Percentiles rank a stretch among this genome's conserved stretches.
Conservation (phyloP, 805 yeast species). For the Teunomyces stri region DNA sequence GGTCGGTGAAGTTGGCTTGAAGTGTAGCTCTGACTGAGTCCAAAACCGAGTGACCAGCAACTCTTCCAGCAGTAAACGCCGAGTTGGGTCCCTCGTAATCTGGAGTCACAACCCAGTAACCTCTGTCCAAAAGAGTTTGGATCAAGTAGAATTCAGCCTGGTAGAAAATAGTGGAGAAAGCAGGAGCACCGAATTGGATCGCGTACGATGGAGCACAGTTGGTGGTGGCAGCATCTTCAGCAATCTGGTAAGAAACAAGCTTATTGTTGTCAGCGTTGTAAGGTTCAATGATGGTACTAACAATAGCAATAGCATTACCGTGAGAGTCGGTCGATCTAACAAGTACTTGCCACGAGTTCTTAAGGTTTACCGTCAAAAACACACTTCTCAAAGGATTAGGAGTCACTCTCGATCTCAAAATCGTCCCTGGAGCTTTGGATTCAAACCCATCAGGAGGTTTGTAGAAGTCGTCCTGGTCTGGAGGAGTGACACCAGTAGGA, state of each 20-base stretch:
- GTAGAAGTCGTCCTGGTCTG: conserved; percentile 15
- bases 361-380: conserved; percentile 8
- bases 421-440: conserved; percentile 10
- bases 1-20: conserved; percentile 16
- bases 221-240: conserved; percentile 25
- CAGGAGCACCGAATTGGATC: conserved; percentile 13
- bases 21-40: conserved; percentile 31
- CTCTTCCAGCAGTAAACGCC: conserved; percentile 31
- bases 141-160: conserved; percentile 16
- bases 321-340: conserved; percentile 18
- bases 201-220: conserved; percentile 30
- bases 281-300: conserved; percentile 29
- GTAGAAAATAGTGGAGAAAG: conserved; percentile 10
- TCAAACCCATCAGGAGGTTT: conserved; percentile 15
- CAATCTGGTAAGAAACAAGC: conserved; percentile 26
- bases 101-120: conserved; percentile 33
- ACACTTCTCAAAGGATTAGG: conserved; percentile 11
- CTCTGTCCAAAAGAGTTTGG: conserved; percentile 17
- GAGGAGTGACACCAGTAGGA: conserved; percentile 1
- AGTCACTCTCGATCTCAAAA: conserved; percentile 11
- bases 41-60: conserved; percentile 29
- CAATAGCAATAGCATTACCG: conserved; percentile 25
- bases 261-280: conserved; percentile 25
- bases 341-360: conserved; percentile 13
- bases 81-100: conserved; percentile 36